phyloP scores from a whole-genome alignment of 2,329 filamentous ascomycete genomes.

The Hypoxylon sp. region DNA sequence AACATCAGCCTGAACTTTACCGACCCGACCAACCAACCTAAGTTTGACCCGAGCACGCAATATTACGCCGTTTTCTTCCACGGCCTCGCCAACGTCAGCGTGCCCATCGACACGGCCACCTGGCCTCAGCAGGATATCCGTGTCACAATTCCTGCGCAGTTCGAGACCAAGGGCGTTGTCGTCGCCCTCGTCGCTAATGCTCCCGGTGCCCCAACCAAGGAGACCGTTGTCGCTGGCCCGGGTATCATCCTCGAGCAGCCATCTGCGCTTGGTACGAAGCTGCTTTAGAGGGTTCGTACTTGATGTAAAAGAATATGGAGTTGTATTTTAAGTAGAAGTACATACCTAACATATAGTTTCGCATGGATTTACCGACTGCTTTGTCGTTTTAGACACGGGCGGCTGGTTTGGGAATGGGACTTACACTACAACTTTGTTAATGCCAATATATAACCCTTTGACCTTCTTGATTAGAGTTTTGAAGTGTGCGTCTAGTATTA shows the following conservation, averaged over 20 bases:
- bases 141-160: slow-evolving; percentile 55
- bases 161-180: slow-evolving; percentile 58
- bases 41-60: slow-evolving; percentile 47
- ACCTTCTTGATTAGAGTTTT: not conserved
- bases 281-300: slow-evolving; percentile 28
- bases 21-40: slow-evolving; percentile 50
- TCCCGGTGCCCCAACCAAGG: slow-evolving; percentile 55
- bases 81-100: slow-evolving; percentile 55
- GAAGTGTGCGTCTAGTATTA: not conserved
- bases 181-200: slow-evolving; percentile 56
- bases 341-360: not conserved
- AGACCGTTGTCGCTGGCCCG: slow-evolving; percentile 59
- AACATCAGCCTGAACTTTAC: slow-evolving; percentile 54
- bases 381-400: slow-evolving; percentile 3
- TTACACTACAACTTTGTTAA: slow-evolving; percentile 25
- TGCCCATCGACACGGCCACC: slow-evolving; percentile 54
- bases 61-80: slow-evolving; percentile 62
- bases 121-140: slow-evolving; percentile 48
- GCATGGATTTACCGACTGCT: not conserved
- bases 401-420: slow-evolving; percentile 16
- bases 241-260: slow-evolving; percentile 58
- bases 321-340: not conserved
- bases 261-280: slow-evolving; percentile 43
- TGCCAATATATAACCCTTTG: slow-evolving; percentile 39
- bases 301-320: not conserved